phyloP scores from a whole-genome alignment of 1,139 yeast genomes.

The Pichia sp. region DNA sequence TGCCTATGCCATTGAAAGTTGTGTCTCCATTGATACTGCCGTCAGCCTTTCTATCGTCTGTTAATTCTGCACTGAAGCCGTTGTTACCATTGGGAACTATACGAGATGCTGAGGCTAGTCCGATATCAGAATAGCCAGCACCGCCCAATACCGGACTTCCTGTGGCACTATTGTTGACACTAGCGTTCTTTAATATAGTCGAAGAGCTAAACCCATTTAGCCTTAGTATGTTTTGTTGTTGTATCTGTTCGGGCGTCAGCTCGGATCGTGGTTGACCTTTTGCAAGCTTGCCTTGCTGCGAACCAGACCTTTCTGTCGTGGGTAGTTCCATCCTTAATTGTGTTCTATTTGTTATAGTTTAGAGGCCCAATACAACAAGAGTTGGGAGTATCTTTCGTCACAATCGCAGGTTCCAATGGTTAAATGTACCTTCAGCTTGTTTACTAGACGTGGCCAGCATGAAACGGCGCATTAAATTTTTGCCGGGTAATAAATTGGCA shows the following conservation, averaged over 20 bases:
- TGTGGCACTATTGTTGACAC: background rate
- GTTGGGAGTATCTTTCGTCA: background rate
- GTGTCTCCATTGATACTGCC: background rate
- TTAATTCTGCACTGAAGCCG: background rate
- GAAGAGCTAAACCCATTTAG: slow-evolving; percentile 17
- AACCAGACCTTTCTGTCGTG: slow-evolving; percentile 6
- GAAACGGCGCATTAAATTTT: background rate
- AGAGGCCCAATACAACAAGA: no score
- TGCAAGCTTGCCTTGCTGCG: slow-evolving; percentile 5
- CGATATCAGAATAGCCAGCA: background rate
- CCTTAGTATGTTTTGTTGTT: slow-evolving; percentile 21
- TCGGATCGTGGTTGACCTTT: slow-evolving; percentile 12
- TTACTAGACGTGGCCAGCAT: background rate
- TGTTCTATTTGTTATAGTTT: background rate
- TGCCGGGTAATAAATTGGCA: slow-evolving; percentile 6
- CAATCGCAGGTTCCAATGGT: background rate
- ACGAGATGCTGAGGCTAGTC: background rate
- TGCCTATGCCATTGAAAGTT: background rate
- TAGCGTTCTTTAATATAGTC: slow-evolving; percentile 8
- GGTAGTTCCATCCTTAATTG: background rate
- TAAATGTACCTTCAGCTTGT: background rate
- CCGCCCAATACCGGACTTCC: background rate
- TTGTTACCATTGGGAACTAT: background rate
- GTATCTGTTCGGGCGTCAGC: slow-evolving; percentile 19
- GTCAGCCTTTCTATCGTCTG: background rate